Conservation (phyloP, 2,329 filamentous ascomycete genomes). For the Hypoxylon sp. region DNA sequence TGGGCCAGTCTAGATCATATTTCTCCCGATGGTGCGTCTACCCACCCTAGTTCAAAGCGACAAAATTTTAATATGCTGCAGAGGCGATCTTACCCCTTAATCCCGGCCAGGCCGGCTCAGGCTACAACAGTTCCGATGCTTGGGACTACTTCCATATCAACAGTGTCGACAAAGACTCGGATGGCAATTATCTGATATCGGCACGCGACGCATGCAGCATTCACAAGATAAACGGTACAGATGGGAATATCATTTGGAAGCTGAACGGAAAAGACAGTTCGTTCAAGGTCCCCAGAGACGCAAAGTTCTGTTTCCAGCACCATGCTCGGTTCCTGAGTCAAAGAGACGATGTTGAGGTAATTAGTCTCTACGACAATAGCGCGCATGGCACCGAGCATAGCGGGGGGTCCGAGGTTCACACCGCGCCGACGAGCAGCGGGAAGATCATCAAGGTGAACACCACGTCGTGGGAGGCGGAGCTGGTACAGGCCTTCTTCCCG, state of each 20-base stretch:
- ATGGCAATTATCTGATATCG: conserved; percentile 67
- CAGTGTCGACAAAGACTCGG: conserved; percentile 62
- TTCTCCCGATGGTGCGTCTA: conserved; percentile 59
- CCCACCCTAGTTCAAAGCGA: conserved; percentile 32
- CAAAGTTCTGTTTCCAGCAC: conserved; percentile 64
- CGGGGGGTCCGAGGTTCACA: conserved; percentile 46
- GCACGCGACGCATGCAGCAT: conserved; percentile 62
- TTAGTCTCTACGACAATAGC: conserved; percentile 66
- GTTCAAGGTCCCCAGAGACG: conserved; percentile 53
- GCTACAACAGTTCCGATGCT: conserved; percentile 48
- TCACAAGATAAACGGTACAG: conserved; percentile 59
- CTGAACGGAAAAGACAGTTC: conserved; percentile 62
- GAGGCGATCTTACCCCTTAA: conserved; percentile 61
- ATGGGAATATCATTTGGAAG: conserved; percentile 64
- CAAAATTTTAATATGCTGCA: conserved; percentile 38
- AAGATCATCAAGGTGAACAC: conserved; percentile 62
- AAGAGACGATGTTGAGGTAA: conserved; percentile 58
- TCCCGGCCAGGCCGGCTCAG: conserved; percentile 55
- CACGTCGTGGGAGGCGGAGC: conserved; percentile 57
- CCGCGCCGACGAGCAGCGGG: conserved; percentile 56
- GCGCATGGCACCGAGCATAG: conserved; percentile 60
- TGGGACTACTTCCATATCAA: conserved; percentile 71
- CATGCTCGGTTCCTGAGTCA: conserved; percentile 60
- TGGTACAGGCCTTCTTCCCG: conserved; percentile 61
- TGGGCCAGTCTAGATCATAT: conserved; percentile 69